Conservation (phyloP, 495 filamentous ascomycete genomes). For the Pseudoneurospora amorphoporcata region DNA sequence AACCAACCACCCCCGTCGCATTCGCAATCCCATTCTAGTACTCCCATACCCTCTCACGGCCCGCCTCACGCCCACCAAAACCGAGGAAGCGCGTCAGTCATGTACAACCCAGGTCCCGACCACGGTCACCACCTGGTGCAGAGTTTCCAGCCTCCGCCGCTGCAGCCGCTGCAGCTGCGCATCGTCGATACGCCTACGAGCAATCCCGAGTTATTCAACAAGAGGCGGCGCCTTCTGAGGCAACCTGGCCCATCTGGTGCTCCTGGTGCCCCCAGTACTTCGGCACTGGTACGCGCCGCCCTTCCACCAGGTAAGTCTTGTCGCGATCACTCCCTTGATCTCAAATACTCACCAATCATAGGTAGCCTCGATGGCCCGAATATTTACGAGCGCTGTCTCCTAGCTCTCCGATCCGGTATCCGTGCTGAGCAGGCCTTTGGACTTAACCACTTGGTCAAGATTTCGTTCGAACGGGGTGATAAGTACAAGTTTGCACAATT, state of each 20-base stretch:
- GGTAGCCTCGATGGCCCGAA: slow-evolving; percentile 62
- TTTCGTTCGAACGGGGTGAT: slow-evolving; percentile 86
- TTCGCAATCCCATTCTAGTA: slow-evolving; percentile 11
- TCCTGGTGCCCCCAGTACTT: slow-evolving; percentile 15
- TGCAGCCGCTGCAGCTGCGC: slow-evolving; percentile 49
- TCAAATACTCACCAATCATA: slow-evolving; percentile 18
- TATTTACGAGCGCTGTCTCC: slow-evolving; percentile 79
- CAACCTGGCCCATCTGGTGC: slow-evolving; percentile 11
- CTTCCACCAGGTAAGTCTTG: slow-evolving; percentile 18
- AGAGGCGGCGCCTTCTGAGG: slow-evolving; percentile 27
- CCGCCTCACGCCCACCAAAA: slow-evolving; percentile 18
- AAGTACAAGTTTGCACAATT: slow-evolving; percentile 93
- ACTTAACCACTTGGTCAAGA: slow-evolving; percentile 85
- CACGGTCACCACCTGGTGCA: slow-evolving; percentile 40
- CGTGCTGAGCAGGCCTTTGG: slow-evolving; percentile 79
- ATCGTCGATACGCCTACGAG: slow-evolving; percentile 60
- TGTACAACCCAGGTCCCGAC: slow-evolving; percentile 28
- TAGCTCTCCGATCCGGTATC: slow-evolving; percentile 69
- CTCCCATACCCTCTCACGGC: slow-evolving; percentile 6
- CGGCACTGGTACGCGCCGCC: slow-evolving; percentile 9
- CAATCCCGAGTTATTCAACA: slow-evolving; percentile 50
- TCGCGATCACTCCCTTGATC: neutral
- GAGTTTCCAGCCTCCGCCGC: slow-evolving; percentile 48
- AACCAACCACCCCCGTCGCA: slow-evolving; percentile 13
- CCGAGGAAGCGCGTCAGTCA: slow-evolving; percentile 28